phyloP scores from a whole-genome alignment of 225 moss, liverwort and hornwort species.

The Takakia lepidozioides region DNA sequence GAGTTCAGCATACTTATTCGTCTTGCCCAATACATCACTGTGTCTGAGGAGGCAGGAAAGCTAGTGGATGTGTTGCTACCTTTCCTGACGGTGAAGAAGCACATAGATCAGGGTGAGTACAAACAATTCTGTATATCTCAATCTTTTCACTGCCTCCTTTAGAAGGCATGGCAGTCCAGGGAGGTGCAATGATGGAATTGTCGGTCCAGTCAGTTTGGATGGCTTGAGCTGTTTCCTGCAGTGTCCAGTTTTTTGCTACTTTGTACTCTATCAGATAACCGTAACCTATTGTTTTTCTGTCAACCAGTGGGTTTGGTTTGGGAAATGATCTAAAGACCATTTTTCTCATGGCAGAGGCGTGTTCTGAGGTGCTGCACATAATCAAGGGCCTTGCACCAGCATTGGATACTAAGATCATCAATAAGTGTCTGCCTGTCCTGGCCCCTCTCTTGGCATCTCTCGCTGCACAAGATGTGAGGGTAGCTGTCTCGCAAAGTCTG shows the following conservation, averaged over 20 bases:
- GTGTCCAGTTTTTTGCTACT: no score
- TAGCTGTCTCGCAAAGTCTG: conserved; percentile 60
- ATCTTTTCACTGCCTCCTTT: no score
- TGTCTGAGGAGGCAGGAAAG: conserved; percentile 48
- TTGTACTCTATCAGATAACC: no score
- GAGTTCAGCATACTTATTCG: conserved; percentile 77
- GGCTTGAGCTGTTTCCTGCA: no score
- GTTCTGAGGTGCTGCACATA: conserved; percentile 76
- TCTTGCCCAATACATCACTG: conserved; percentile 65
- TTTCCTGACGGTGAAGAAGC: conserved; percentile 68
- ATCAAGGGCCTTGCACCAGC: conserved; percentile 62
- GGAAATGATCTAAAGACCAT: no score
- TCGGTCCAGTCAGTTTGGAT: no score
- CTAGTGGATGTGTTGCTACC: conserved; percentile 79
- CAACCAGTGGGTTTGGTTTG: no score
- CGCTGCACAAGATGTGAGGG: conserved; percentile 37
- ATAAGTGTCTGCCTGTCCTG: conserved; percentile 66
- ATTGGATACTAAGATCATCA: conserved; percentile 30
- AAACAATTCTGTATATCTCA: background rate
- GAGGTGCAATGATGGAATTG: no score
- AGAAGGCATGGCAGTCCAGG: no score
- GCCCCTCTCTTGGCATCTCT: conserved; percentile 60
- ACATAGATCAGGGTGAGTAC: conserved; percentile 54
- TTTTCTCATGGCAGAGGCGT: conserved; percentile 64
- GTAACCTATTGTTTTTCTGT: no score